These are phyloP conservation scores for Rhizopogon roseolus DNA, from an alignment of 768 basidiomycete genomes.

Conservation along the genomic window DNA sequence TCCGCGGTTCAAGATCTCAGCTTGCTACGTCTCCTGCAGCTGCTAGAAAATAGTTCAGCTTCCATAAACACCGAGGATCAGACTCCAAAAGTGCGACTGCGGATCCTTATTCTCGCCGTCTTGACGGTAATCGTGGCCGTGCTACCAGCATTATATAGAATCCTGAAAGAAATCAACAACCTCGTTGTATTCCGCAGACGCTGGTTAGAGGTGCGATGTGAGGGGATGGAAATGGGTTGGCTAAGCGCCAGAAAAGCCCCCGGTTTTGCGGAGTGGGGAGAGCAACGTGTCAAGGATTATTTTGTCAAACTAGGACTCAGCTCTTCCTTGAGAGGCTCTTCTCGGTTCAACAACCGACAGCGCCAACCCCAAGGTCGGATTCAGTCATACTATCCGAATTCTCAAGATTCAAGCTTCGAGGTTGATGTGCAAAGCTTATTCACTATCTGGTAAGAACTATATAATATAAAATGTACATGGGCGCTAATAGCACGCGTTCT, in stretches of 20 bases:
- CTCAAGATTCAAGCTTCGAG: constrained; percentile 44
- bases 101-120: constrained; percentile 65
- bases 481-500: neutral
- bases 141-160: constrained; percentile 59
- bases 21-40: constrained; percentile 64
- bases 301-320: constrained; percentile 64
- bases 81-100: constrained; percentile 43
- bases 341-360: constrained; percentile 22
- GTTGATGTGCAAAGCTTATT: constrained; percentile 71
- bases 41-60: constrained; percentile 43
- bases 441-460: constrained; percentile 57
- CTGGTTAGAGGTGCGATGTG: constrained; percentile 63
- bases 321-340: constrained; percentile 40
- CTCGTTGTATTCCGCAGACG: constrained; percentile 49
- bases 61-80: constrained; percentile 29
- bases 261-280: constrained; percentile 69
- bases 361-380: constrained; percentile 27
- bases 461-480: neutral
- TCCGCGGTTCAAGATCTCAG: constrained; percentile 74
- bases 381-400: constrained; percentile 7
- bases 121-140: constrained; percentile 59
- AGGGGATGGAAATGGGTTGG: constrained; percentile 73
- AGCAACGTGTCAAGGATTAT: constrained; percentile 67
- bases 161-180: constrained; percentile 58
- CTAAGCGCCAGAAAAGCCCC: constrained; percentile 57